These are phyloP conservation scores for Colletotrichum horii DNA, from an alignment of 2,329 filamentous ascomycete genomes.

Conservation along the genomic window DNA sequence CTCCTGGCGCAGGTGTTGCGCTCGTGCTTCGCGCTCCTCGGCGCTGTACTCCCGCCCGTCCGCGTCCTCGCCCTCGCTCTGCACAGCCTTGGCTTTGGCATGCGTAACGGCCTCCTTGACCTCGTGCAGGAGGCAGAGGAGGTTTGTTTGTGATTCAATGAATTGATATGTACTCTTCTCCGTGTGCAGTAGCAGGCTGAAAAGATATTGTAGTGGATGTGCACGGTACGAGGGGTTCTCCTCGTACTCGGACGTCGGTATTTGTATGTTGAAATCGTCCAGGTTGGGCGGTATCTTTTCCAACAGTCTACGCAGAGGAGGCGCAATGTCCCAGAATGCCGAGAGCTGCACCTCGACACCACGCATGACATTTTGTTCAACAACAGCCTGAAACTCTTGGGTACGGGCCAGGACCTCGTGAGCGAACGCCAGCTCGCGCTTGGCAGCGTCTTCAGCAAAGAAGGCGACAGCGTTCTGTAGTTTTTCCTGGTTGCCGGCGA, in stretches of 20 bases:
- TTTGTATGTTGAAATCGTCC: slow-evolving; percentile 71
- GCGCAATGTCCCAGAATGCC: slow-evolving; percentile 98
- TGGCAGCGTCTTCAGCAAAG: slow-evolving; percentile 78
- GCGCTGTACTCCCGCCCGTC: slow-evolving; percentile 34
- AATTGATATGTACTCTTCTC: slow-evolving; percentile 96
- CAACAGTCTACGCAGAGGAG: slow-evolving; percentile 76
- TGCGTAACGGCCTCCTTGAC: slow-evolving; percentile 80
- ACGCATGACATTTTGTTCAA: slow-evolving; percentile 84
- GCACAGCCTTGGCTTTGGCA: slow-evolving; percentile 70
- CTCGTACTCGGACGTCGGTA: slow-evolving; percentile 78
- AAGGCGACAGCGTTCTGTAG: slow-evolving; percentile 79
- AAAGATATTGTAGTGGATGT: slow-evolving; percentile 90
- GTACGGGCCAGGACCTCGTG: slow-evolving; percentile 75
- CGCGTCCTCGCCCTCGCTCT: slow-evolving; percentile 62
- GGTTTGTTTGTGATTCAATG: slow-evolving; percentile 91
- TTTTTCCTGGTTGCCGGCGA: slow-evolving; percentile 79
- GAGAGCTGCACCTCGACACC: slow-evolving; percentile 92
- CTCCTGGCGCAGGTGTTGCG: slow-evolving; percentile 63
- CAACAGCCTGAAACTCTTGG: slow-evolving; percentile 76
- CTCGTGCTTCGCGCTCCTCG: slow-evolving; percentile 42
- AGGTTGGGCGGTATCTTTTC: slow-evolving; percentile 75
- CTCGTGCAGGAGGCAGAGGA: slow-evolving; percentile 89
- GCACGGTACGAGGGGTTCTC: slow-evolving; percentile 85
- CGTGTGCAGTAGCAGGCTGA: slow-evolving; percentile 81
- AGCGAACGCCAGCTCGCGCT: slow-evolving; percentile 74